These are phyloP conservation scores for Monosporascus sp. DNA, from an alignment of 2,329 filamentous ascomycete species.

Conservation along the genomic window DNA sequence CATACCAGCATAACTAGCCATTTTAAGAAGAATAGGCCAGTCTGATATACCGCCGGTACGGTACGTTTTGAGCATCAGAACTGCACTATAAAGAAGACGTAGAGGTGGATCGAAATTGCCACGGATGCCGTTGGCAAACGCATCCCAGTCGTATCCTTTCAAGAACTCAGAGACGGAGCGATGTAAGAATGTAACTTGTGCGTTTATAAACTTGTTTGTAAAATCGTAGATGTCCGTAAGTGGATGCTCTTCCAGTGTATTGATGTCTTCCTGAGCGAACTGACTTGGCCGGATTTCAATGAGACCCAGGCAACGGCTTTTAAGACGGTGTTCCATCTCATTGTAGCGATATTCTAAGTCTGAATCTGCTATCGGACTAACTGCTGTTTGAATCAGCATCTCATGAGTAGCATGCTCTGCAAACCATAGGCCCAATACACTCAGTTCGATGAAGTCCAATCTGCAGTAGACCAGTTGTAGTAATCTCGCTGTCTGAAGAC, in stretches of 20 bases:
- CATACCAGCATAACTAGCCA: not conserved
- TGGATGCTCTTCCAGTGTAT: rapidly evolving
- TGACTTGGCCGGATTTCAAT: slow-evolving; percentile 6
- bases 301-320: slow-evolving; percentile 13
- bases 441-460: not conserved
- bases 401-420: slow-evolving; percentile 9
- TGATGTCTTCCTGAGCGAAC: not conserved
- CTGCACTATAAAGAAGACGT: slow-evolving; percentile 5
- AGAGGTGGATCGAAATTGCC: not conserved
- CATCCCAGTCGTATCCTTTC: not conserved
- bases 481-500: slow-evolving; percentile 6
- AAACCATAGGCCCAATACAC: slow-evolving; percentile 13
- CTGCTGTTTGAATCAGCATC: slow-evolving; percentile 1
- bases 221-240: not conserved
- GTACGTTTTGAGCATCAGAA: slow-evolving; percentile 8
- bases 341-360: slow-evolving; percentile 4
- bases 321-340: slow-evolving; percentile 10
- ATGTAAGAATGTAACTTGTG: slow-evolving; percentile 9
- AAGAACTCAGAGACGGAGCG: slow-evolving; percentile 16
- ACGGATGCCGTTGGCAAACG: not conserved
- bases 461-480: slow-evolving; percentile 5
- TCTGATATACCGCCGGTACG: not conserved
- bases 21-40: not conserved
- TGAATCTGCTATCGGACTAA: slow-evolving; percentile 5
- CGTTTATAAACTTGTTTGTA: not conserved